phyloP scores from a whole-genome alignment of 768 basidiomycete species.

The Mycena pura region DNA sequence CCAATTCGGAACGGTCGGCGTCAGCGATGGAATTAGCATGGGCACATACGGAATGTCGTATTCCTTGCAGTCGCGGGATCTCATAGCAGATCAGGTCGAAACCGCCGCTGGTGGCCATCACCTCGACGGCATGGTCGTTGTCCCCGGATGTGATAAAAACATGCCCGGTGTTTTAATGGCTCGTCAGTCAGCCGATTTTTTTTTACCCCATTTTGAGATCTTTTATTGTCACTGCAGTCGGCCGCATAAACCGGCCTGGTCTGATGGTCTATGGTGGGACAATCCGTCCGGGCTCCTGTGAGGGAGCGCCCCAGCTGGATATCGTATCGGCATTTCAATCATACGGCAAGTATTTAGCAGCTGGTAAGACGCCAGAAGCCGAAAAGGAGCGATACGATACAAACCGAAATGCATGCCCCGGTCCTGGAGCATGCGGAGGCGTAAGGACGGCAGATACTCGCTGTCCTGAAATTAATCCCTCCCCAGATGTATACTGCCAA shows the following conservation, averaged over 20 bases:
- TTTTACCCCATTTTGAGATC: background rate
- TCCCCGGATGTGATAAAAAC: constrained; percentile 99
- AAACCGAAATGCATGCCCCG: constrained; percentile 94
- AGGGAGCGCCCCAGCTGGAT: constrained; percentile 86
- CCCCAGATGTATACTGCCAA: constrained; percentile 96
- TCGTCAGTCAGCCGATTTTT: constrained; percentile 56
- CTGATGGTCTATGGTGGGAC: constrained; percentile 98
- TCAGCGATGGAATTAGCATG: constrained; percentile 99
- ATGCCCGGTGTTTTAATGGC: constrained; percentile 99
- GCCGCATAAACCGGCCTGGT: constrained; percentile 93
- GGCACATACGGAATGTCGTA: constrained; percentile 93
- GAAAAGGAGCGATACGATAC: constrained; percentile 87
- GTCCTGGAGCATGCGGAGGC: constrained; percentile 96
- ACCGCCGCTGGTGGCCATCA: constrained; percentile 96
- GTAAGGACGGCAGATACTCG: constrained; percentile 54
- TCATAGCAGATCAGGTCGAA: constrained; percentile 98
- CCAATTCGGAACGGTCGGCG: constrained; percentile 97
- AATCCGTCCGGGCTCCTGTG: constrained; percentile 92
- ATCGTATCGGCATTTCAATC: constrained; percentile 98
- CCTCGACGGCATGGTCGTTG: constrained; percentile 96
- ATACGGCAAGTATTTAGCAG: constrained; percentile 93
- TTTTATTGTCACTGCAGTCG: constrained; percentile 57
- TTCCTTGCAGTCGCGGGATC: constrained; percentile 96
- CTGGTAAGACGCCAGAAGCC: constrained; percentile 83
- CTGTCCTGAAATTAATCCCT: background rate